Evolutionary conservation across 331 rosid genomes (phyloP).

Genomic region (Malus hybrid): DNA sequence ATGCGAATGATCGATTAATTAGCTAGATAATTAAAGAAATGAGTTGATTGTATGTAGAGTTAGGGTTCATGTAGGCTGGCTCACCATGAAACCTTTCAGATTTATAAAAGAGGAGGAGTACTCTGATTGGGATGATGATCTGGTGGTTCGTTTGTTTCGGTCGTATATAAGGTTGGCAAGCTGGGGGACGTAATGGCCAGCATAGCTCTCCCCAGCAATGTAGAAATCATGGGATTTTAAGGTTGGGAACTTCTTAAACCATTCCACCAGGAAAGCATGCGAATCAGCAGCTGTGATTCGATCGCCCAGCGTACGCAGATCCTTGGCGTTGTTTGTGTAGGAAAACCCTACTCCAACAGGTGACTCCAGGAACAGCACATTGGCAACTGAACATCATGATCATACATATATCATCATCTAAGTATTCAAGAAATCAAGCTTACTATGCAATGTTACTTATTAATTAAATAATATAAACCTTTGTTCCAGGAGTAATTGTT

Average conservation of each 20-base stretch:
- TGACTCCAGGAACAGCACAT: slow-evolving; percentile 55
- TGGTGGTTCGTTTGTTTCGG: slow-evolving; percentile 26
- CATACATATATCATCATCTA: background rate
- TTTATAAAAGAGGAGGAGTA: slow-evolving; percentile 17
- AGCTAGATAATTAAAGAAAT: background rate
- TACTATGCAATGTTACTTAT: background rate
- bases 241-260: slow-evolving; percentile 53
- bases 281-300: slow-evolving; percentile 40
- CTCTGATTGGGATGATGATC: slow-evolving; percentile 1
- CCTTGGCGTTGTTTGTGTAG: slow-evolving; percentile 47
- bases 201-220: slow-evolving; percentile 60
- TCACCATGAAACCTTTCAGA: slow-evolving; percentile 57
- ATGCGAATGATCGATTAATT: background rate
- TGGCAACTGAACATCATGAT: slow-evolving; percentile 32
- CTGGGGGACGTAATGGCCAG: slow-evolving; percentile 71
- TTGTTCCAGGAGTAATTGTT: slow-evolving; percentile 54
- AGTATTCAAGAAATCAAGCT: background rate
- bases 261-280: slow-evolving; percentile 38
- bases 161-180: slow-evolving; percentile 49
- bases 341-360: slow-evolving; percentile 64
- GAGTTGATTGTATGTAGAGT: background rate
- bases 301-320: slow-evolving; percentile 46
- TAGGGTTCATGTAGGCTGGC: background rate
- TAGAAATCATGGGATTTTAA: slow-evolving; percentile 45
- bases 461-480: slow-evolving; percentile 15